Evolutionary conservation across 2,329 filamentous ascomycete species (phyloP), one percentile per base, ranked within the genome.

Genomic region (Calonectria pseudoturangicola): DNA sequence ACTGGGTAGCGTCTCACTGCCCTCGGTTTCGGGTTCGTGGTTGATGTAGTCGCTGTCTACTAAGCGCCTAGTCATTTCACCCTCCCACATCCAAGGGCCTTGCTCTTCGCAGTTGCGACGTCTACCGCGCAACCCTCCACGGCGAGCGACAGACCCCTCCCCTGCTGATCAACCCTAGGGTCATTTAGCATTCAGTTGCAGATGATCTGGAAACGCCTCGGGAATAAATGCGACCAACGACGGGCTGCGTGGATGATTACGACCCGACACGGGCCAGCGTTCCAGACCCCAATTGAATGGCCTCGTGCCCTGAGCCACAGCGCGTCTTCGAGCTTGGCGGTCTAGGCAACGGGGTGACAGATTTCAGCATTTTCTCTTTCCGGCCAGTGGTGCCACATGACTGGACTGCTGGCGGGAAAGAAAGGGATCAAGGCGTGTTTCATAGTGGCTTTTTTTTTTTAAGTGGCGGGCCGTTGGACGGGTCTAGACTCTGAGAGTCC

Each of bases 241-340:
- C 3, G 28, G n/a, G 67, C 48, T 41, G 36, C 18, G n/a, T 58
- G 45, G n/a, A 45, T 41, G 67, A 68, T 62, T 77, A 73, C 73
- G 73, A 54, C 50, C 47, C 27, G 28, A 63, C 39, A 51, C 18
- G 65, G 56, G 72, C 72, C 67, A 48, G 28, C 30, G 73, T 54
- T 74, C 73, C 68, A 74, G 73, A 74, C 73, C 71, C 30, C 65
- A 54, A 70, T 43, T 70, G 68, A 60, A 63, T 71, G 75, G 74
- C 73, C 75, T 73, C 76, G 75, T 78, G 76, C 70, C 70, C 72
- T 70, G 72, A 78, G 76, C 76, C 76, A 78, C 76, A 69, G 65
- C 62, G 64, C 56, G 39, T n/a, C 18, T 9, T 25, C 4, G 12
- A 36, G 54, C 63, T 66, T 62, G 51, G 68, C 68, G 43, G 50